Conservation (phyloP, 148 eudicot genomes). For the Oxyria digyna region DNA sequence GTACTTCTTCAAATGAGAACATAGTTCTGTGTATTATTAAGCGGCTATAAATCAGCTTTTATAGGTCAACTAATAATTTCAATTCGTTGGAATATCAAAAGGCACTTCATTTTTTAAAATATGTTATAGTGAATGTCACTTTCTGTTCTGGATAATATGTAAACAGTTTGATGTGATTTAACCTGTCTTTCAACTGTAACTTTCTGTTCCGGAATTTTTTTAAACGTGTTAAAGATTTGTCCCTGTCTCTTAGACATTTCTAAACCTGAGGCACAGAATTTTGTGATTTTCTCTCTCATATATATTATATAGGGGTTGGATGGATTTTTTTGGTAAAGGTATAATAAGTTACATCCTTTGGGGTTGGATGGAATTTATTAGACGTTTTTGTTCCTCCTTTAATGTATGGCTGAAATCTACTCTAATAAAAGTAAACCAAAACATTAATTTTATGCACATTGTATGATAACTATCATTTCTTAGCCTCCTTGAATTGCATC, state of each 20-base stretch:
- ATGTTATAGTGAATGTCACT: background rate
- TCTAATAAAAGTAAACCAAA: background rate
- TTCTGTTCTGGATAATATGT: no score
- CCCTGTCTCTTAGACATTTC: background rate
- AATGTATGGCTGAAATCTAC: background rate
- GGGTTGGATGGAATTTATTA: no score
- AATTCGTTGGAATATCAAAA: background rate
- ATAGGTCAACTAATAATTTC: background rate
- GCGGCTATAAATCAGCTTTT: background rate
- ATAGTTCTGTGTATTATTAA: background rate
- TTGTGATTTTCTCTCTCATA: background rate
- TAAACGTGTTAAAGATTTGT: background rate
- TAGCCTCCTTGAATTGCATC: conserved; percentile 22
- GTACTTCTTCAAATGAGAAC: background rate
- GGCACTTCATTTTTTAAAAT: background rate
- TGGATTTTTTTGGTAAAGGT: no score
- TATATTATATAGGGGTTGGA: background rate
- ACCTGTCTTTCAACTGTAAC: background rate
- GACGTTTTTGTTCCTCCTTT: background rate
- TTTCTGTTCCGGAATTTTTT: background rate
- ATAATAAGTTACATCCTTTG: no score
- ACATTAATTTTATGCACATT: background rate
- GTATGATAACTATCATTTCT: conserved; percentile 12
- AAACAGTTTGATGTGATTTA: no score
- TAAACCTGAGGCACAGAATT: background rate